Percentiles rank a stretch among this genome's conserved stretches.
These are phyloP conservation scores for Pseudopithomyces chartarum DNA, from an alignment of 2,329 filamentous ascomycete species.

Conservation along the genomic window DNA sequence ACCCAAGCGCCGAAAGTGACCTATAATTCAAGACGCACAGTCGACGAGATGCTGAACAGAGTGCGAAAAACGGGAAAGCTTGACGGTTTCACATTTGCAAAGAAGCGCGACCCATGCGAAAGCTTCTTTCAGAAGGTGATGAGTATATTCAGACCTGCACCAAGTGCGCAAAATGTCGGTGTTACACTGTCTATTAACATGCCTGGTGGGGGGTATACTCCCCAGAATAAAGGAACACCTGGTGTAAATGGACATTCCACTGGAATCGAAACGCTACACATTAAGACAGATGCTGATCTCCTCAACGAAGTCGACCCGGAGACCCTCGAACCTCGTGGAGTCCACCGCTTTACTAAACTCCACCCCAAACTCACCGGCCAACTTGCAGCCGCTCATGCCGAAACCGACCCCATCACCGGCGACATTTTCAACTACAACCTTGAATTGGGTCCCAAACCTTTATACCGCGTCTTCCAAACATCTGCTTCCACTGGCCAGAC, in stretches of 20 bases:
- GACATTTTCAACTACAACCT: constrained; percentile 85
- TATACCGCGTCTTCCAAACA: constrained; percentile 72
- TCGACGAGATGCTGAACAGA: constrained; percentile 65
- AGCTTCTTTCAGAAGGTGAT: constrained; percentile 74
- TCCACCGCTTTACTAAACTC: constrained; percentile 63
- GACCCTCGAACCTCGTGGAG: constrained; percentile 73
- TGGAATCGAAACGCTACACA: constrained; percentile 59
- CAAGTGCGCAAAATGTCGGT: constrained; percentile 60
- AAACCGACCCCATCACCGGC: constrained; percentile 72
- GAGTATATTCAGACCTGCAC: constrained; percentile 58
- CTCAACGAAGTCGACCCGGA: constrained; percentile 69
- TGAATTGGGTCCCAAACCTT: constrained; percentile 60
- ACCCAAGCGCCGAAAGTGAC: constrained; percentile 54
- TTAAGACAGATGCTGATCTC: constrained; percentile 61
- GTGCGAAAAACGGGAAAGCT: constrained; percentile 65
- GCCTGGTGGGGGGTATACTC: constrained; percentile 53
- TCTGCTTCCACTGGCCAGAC: constrained; percentile 68
- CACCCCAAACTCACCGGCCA: constrained; percentile 72
- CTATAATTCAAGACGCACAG: constrained; percentile 74
- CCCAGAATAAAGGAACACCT: constrained; percentile 12
- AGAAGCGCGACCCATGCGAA: constrained; percentile 74
- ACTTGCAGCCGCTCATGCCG: constrained; percentile 72
- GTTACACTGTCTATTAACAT: constrained; percentile 70
- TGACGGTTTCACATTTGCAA: constrained; percentile 67
- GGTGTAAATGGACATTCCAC: constrained; percentile 33